Conservation (phyloP, 1,284 basidiomycete species). For the Heliocybe sulcata region DNA sequence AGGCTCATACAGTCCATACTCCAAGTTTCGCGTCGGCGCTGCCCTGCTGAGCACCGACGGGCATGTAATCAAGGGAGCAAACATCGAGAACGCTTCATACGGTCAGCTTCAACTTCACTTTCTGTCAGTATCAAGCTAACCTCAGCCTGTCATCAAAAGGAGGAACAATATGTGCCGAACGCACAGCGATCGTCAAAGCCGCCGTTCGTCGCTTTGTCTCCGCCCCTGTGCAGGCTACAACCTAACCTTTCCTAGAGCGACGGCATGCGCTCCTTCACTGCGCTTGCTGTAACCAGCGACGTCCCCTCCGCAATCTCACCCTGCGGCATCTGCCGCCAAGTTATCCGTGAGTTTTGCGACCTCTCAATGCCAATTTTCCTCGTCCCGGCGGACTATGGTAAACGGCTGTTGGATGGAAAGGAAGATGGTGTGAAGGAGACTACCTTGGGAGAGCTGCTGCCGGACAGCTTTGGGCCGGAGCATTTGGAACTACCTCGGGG, state of each 20-base stretch:
- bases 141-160: constrained; percentile 29
- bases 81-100: constrained; percentile 89
- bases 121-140: too few species aligned
- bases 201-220: constrained; percentile 45
- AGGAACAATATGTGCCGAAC: constrained; percentile 81
- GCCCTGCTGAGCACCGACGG: constrained; percentile 69
- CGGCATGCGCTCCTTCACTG: constrained; percentile 58
- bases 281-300: constrained; percentile 71
- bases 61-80: constrained; percentile 73
- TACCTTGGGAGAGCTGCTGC: constrained; percentile 73
- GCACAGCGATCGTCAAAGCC: constrained; percentile 84
- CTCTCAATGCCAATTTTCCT: constrained; percentile 74
- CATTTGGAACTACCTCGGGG: constrained; percentile 44
- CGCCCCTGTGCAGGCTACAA: neutral
- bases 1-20: constrained; percentile 67
- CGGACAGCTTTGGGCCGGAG: constrained; percentile 86
- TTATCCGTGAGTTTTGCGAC: constrained; percentile 84
- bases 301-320: constrained; percentile 64
- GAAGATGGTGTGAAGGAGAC: constrained; percentile 49
- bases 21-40: constrained; percentile 87
- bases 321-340: constrained; percentile 89
- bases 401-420: constrained; percentile 24
- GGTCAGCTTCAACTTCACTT: too few species aligned
- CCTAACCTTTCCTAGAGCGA: constrained; percentile 53
- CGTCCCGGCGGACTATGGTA: constrained; percentile 62